Percentiles rank a stretch among this genome's conserved stretches.
Conservation (phyloP, 2,329 filamentous ascomycete species). For the Cyphellophora europaea region DNA sequence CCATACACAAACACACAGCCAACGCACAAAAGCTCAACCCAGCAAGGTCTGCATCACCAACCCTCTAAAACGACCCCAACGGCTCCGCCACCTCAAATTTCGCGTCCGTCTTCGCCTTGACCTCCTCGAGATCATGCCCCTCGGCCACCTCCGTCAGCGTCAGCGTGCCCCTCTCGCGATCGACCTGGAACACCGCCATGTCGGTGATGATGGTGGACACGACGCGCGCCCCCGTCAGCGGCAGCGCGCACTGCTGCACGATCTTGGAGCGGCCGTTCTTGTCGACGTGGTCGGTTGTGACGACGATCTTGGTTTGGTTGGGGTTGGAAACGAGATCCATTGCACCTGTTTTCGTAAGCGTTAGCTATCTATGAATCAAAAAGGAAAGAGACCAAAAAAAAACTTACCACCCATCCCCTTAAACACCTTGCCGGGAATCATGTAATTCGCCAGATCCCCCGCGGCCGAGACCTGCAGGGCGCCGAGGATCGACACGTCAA, state of each 20-base stretch:
- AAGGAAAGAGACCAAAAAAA: too few relatives aligned
- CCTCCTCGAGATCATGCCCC: constrained; percentile 58
- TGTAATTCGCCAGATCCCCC: constrained; percentile 80
- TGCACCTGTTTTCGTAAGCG: constrained; percentile 33
- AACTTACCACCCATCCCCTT: constrained; percentile 66
- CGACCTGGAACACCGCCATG: constrained; percentile 68
- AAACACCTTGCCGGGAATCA: constrained; percentile 75
- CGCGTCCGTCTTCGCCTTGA: constrained; percentile 61
- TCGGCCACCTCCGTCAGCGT: constrained; percentile 64
- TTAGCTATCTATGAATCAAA: not conserved
- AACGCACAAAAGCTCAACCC: too few relatives aligned
- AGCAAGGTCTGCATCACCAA: too few relatives aligned
- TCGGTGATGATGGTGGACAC: constrained; percentile 68
- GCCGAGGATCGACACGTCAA: constrained; percentile 75
- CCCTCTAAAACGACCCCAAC: constrained; percentile 26
- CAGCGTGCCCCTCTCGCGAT: constrained; percentile 53
- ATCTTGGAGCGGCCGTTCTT: constrained; percentile 61
- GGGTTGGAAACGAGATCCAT: constrained; percentile 68
- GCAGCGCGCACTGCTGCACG: constrained; percentile 53
- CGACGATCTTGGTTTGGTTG: constrained; percentile 62
- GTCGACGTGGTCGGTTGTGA: constrained; percentile 60
- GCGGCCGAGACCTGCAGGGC: constrained; percentile 70
- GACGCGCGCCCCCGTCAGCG: constrained; percentile 56
- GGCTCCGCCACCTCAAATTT: constrained; percentile 54
- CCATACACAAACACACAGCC: too few relatives aligned